phyloP scores from a whole-genome alignment of 768 basidiomycete genomes.

The Pleurotus sapidus region DNA sequence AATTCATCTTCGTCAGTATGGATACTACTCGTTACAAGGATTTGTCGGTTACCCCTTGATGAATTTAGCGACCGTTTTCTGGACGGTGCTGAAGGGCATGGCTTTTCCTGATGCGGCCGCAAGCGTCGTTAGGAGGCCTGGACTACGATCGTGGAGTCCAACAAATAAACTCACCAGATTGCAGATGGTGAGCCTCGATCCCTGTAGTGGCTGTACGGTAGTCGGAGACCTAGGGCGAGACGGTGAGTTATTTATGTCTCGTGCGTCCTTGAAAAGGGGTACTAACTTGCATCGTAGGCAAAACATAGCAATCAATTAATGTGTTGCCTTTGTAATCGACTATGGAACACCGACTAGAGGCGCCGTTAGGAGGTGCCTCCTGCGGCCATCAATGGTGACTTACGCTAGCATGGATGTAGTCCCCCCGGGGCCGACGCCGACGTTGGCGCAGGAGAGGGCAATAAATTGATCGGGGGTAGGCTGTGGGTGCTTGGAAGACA shows the following conservation, averaged over 20 bases:
- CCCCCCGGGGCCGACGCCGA: slow-evolving; percentile 81
- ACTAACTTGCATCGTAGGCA: slow-evolving; percentile 51
- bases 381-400: slow-evolving; percentile 21
- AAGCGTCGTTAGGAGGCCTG: neutral
- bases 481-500: slow-evolving; percentile 29
- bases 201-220: slow-evolving; percentile 68
- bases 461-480: slow-evolving; percentile 44
- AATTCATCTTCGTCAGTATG: too few species aligned
- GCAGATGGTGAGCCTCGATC: slow-evolving; percentile 37
- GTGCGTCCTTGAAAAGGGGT: neutral
- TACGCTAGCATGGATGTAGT: slow-evolving; percentile 83
- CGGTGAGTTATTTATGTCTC: neutral
- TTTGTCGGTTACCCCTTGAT: slow-evolving; percentile 59
- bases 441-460: slow-evolving; percentile 61
- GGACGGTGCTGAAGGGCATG: slow-evolving; percentile 58
- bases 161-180: slow-evolving; percentile 28
- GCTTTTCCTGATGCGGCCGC: slow-evolving; percentile 39
- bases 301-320: slow-evolving; percentile 63
- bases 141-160: neutral
- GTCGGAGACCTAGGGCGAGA: slow-evolving; percentile 54
- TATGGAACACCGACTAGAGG: slow-evolving; percentile 42
- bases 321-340: slow-evolving; percentile 56
- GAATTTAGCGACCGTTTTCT: slow-evolving; percentile 60
- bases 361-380: neutral
- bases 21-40: too few species aligned